Conservation (phyloP, 192 early-diverging fungal species). For the Coemansia reversa region DNA sequence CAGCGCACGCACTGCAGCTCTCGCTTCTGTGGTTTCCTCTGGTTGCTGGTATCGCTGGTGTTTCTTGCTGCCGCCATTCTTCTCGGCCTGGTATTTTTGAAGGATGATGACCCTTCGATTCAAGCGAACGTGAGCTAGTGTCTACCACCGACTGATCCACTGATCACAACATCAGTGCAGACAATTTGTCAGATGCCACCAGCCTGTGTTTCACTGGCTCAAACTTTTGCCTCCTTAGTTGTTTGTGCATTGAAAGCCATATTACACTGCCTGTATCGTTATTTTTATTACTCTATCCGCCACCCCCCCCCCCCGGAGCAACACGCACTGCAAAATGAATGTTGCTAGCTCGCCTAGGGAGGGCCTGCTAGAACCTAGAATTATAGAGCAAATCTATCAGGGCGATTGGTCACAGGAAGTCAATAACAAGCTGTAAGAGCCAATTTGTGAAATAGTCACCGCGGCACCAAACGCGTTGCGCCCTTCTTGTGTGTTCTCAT, state of each 20-base stretch:
- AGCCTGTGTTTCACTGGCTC: too few species aligned
- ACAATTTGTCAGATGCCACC: too few species aligned
- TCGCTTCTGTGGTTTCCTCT: conserved; percentile 85
- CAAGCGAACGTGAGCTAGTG: too few species aligned
- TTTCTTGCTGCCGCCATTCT: conserved; percentile 81
- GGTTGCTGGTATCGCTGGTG: conserved; percentile 83
- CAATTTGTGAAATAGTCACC: too few species aligned
- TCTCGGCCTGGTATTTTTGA: conserved; percentile 79
- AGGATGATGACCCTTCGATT: conserved; percentile 25
- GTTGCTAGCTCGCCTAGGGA: conserved; percentile 1
- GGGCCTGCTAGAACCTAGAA: conserved; percentile 20
- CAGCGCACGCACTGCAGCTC: conserved; percentile 72
- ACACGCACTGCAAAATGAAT: conserved; percentile 5
- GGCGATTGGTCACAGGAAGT: conserved; percentile 41
- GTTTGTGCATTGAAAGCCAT: background rate
- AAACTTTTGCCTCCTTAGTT: too few species aligned
- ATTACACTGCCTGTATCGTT: background rate
- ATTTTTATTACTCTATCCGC: conserved; percentile 2
- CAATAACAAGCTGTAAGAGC: conserved; percentile 43
- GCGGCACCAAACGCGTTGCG: too few species aligned
- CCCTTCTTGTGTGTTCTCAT: background rate
- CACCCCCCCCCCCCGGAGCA: background rate
- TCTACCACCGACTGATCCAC: too few species aligned
- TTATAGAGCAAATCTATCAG: conserved; percentile 32
- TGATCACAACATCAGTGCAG: too few species aligned